Percentiles rank a stretch among this genome's conserved stretches.
Evolutionary conservation across 1,284 basidiomycete genomes (phyloP).

Genomic region (Schizopora paradoxa): DNA sequence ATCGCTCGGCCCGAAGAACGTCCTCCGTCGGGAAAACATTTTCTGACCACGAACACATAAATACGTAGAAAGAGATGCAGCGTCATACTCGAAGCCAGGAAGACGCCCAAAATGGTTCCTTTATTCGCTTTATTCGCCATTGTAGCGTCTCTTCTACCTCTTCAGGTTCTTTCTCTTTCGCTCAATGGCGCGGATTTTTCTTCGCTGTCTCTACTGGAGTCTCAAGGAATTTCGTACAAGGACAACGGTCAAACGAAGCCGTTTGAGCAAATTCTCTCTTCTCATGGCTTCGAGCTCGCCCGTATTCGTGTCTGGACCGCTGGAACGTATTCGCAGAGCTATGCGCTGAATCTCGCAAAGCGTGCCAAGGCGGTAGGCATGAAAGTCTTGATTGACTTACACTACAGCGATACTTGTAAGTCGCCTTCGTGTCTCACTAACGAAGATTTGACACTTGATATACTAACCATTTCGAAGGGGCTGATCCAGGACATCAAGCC

Average conservation of each 20-base stretch:
- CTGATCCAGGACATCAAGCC: conserved; percentile 55
- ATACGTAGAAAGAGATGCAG: no score
- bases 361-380: conserved; percentile 52
- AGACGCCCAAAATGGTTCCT: no score
- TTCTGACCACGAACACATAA: no score
- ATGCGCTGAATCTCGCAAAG: conserved; percentile 51
- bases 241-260: conserved; percentile 38
- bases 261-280: conserved; percentile 50
- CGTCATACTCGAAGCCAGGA: no score
- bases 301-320: conserved; percentile 61
- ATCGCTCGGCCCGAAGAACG: no score
- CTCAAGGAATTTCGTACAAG: conserved; percentile 43
- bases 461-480: conserved; percentile 36
- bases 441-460: background rate
- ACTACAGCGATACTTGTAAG: conserved; percentile 61
- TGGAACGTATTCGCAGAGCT: conserved; percentile 47
- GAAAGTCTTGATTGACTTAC: conserved; percentile 52
- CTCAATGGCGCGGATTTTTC: conserved; percentile 59
- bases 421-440: conserved; percentile 8
- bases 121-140: no score
- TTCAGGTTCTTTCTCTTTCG: conserved; percentile 29
- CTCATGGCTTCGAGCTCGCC: conserved; percentile 51
- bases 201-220: conserved; percentile 50
- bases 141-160: background rate
- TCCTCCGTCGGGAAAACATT: no score